Evolutionary conservation across 768 basidiomycete genomes (phyloP), one percentile per base, ranked within the genome.

Genomic region (Boletellus ananiceps): DNA sequence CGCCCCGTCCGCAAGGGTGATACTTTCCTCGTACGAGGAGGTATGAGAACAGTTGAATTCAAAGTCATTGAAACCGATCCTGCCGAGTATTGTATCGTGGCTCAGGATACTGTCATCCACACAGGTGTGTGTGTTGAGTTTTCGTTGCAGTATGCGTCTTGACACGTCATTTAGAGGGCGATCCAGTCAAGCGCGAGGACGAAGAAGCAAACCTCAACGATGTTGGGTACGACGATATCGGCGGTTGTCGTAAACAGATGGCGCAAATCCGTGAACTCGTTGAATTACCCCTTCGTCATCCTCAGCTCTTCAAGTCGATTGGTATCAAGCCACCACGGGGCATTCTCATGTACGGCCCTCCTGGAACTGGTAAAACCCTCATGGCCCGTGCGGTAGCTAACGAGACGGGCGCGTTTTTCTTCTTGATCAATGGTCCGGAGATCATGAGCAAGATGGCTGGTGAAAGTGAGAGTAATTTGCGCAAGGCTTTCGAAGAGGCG

Each of bases 381-480:
- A 99, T 99, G 95, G 96, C 96, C 44, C 86, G 96, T 59, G 96
- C 96, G 7, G 96, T 99, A 40, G 96, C 96, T 56, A 99, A 99
- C 68, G 96, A 99, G 72, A 99, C 96, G 23, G 96, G 96, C 43
- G 96, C 96, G 14, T 99, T 99, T 82, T 99, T 99, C 81, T 99
- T 99, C 85, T 75, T 98, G 44, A 99, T 99, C 74, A 99, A 98
- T 65, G 96, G 96, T 46, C 96, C 96, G 44, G 96, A 99, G 71
- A 98, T 99, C 69, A 99, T 99, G 96, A 91, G 88, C 60, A 98
- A 99, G 79, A 99, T 99, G 96, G 96, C 96, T 46, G 96, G 96
- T 58, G 96, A 99, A 74, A 86, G 83, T 66, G 96, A 99, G 69
- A 93, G 89, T 64, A 99, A 99, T 71, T 74, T 99, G 54, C 77